Evolutionary conservation across 768 basidiomycete species (phyloP).

Genomic region (Phylloporus scabripes): DNA sequence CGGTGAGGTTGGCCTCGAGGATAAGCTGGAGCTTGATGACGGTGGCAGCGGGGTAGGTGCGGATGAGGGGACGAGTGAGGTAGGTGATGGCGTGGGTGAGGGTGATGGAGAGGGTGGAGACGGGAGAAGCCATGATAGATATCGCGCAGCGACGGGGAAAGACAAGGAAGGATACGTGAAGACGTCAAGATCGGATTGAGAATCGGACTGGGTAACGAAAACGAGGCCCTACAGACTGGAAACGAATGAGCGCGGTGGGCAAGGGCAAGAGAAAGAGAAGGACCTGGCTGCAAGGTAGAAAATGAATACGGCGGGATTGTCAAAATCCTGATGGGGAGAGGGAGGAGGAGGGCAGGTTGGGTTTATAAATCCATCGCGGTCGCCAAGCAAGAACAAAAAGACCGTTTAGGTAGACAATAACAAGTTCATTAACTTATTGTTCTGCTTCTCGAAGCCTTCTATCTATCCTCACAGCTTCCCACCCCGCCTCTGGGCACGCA

Average conservation of each 20-base stretch:
- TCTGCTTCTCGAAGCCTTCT: slow-evolving; percentile 10
- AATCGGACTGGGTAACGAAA: slow-evolving; percentile 23
- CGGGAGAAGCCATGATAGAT: slow-evolving; percentile 25
- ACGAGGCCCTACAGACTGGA: slow-evolving; percentile 25
- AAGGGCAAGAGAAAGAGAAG: not conserved
- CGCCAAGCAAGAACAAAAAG: slow-evolving; percentile 35
- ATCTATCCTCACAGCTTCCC: slow-evolving; percentile 20
- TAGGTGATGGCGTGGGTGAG: slow-evolving; percentile 71
- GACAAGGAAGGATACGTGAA: slow-evolving; percentile 21
- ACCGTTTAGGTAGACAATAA: slow-evolving; percentile 31
- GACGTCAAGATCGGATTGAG: slow-evolving; percentile 24
- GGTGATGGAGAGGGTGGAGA: slow-evolving; percentile 56
- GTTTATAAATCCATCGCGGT: slow-evolving; percentile 28
- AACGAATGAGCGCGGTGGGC: slow-evolving; percentile 8
- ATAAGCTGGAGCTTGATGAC: slow-evolving; percentile 64
- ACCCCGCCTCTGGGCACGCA: slow-evolving; percentile 52
- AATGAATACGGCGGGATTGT: slow-evolving; percentile 27
- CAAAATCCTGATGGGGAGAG: slow-evolving; percentile 30
- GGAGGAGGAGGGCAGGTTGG: not conserved
- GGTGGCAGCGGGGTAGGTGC: slow-evolving; percentile 52
- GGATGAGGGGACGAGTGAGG: slow-evolving; percentile 61
- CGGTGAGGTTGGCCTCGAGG: slow-evolving; percentile 68
- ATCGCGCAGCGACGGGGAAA: slow-evolving; percentile 31
- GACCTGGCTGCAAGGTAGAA: slow-evolving; percentile 28
- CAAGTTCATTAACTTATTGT: slow-evolving; percentile 17